Base-by-base conservation (phyloP, 1,284 basidiomycete genomes). In the Microbotryum silenes-acaulis region DNA sequence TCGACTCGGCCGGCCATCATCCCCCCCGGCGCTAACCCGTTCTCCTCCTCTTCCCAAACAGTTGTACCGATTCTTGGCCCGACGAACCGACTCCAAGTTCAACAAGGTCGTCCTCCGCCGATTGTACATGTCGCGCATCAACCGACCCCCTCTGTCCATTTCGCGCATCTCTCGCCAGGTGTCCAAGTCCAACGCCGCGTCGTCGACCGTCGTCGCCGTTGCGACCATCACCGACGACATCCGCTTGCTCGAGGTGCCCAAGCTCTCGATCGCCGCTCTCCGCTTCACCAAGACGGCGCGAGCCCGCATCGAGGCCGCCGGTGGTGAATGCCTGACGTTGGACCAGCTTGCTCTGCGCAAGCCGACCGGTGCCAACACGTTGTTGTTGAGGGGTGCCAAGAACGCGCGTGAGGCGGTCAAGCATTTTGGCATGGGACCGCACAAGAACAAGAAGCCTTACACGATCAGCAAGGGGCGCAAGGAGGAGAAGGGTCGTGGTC, bases 51-150 rank as follows among this genome's bases (percentile, higher is more conserved):
- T 42, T 29, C 31, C 33, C n/a, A 21, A 29, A 47, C 73, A 96
- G 94, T 85, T 98, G 71, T 99, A 98, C 84, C 91, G 94, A 75
- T 99, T 98, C 86, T 82, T 99, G 70, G 93, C 94, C 70, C 88
- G 96, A 75, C 88, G 96, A 75, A 98, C 96, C 61, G 91, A 97
- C 77, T 85, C 91, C 66, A 81, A 81, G 72, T 99, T 99, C 82
- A 99, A 99, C 89, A 91, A 94, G 86, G 89, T 86, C 75, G 82
- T 99, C 79, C 91, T 99, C 75, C 90, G 87, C 79, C 89, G 94
- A 66, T 86, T 98, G 67, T 98, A 92, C 83, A 87, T 93, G 79
- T 92, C 89, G 77, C 92, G 93, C 83, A 86, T 84, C 84, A 98
- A 98, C 85, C 90, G 91, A 70, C 91, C 96, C 59, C 96, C 96